phyloP scores from a whole-genome alignment of 164 flowering plant genomes.

The Berberis vulgaris region DNA sequence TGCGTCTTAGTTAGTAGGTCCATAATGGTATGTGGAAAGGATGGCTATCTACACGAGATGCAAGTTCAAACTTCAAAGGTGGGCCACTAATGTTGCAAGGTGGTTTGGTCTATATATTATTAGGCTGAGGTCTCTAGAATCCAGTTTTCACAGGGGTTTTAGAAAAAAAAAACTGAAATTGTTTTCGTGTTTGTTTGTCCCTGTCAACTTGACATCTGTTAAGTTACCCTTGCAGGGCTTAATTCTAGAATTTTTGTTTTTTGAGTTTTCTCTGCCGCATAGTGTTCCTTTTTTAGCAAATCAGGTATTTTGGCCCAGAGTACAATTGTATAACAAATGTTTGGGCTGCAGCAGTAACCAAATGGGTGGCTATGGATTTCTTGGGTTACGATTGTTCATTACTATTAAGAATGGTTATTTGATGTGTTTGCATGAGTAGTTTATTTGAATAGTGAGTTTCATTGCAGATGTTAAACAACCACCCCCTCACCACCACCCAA shows the following conservation, averaged over 20 bases:
- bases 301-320: not conserved
- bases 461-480: not conserved
- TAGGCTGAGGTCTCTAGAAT: slow-evolving; percentile 10
- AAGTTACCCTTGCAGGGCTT: not conserved
- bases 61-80: too few species aligned
- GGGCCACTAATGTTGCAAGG: not conserved
- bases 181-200: not conserved
- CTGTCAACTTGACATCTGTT: not conserved
- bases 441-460: not conserved
- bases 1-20: slow-evolving; percentile 2
- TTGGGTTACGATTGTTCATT: not conserved
- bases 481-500: too few species aligned
- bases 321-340: not conserved
- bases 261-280: not conserved
- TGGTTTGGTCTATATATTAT: slow-evolving; percentile 5
- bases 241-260: not conserved
- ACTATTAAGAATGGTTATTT: not conserved
- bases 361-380: not conserved
- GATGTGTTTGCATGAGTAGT: not conserved
- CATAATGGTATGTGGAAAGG: not conserved
- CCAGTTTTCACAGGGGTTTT: slow-evolving; percentile 22
- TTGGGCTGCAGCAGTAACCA: not conserved
- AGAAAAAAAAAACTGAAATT: not conserved
- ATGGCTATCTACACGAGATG: too few species aligned
- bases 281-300: not conserved